phyloP scores from a whole-genome alignment of 208 protist genomes.

The Leishmania guyanensis region DNA sequence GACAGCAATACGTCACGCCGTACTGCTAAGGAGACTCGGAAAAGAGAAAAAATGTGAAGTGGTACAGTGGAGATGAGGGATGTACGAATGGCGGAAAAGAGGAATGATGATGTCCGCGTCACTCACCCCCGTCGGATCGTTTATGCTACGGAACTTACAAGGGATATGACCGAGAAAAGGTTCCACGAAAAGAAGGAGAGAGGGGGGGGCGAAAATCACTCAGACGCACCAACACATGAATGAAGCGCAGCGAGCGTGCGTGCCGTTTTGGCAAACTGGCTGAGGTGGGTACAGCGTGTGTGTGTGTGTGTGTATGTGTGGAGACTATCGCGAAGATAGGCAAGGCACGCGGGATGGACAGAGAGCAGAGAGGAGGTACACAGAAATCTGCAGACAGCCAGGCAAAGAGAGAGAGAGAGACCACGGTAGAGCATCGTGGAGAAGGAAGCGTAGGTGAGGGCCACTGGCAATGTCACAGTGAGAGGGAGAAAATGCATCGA shows the following conservation, averaged over 20 bases:
- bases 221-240: background rate
- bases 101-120: background rate
- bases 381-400: background rate
- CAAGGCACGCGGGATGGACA: background rate
- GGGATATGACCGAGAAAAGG: background rate
- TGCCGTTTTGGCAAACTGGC: too few relatives aligned
- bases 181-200: background rate
- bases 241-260: background rate
- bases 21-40: background rate
- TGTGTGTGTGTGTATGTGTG: background rate
- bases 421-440: background rate
- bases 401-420: background rate
- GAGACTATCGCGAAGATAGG: background rate
- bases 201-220: background rate
- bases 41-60: background rate
- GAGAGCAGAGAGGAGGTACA: background rate
- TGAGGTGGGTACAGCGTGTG: background rate
- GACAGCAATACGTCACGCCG: background rate
- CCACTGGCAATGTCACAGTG: background rate
- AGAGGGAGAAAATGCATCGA: background rate
- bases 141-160: background rate
- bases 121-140: background rate
- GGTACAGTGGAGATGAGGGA: background rate
- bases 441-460: background rate
- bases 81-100: background rate